Evolutionary conservation across 2,329 filamentous ascomycete species (phyloP).

Genomic region (Alternaria consortialis): DNA sequence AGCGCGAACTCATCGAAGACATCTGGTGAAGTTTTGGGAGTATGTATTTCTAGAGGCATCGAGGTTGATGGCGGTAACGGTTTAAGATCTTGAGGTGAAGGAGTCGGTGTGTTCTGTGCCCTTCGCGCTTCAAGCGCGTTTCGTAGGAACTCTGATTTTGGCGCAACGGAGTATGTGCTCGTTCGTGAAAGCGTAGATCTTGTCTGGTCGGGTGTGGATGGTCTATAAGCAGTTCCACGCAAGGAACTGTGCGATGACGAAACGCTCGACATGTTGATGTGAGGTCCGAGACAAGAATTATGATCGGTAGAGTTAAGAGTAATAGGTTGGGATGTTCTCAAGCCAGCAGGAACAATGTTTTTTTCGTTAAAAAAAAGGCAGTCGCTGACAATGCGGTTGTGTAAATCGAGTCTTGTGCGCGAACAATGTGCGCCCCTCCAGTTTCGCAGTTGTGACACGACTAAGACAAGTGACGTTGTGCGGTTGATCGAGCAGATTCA

Average conservation of each 20-base stretch:
- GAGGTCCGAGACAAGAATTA: constrained; percentile 1
- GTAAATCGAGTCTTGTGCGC: constrained; percentile 6
- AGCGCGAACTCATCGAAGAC: constrained; percentile 40
- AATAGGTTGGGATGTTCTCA: not conserved
- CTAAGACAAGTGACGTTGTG: not conserved
- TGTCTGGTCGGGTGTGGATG: constrained; percentile 28
- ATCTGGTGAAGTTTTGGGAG: constrained; percentile 24
- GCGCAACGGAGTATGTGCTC: constrained; percentile 32
- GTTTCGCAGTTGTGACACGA: not conserved
- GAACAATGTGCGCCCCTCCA: constrained; percentile 10
- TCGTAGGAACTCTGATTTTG: constrained; percentile 47
- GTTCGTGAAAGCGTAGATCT: constrained; percentile 22
- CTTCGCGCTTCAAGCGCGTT: constrained; percentile 44
- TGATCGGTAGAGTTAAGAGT: constrained; percentile 4
- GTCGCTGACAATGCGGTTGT: constrained; percentile 13
- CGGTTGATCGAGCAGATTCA: not conserved
- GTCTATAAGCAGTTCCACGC: constrained; percentile 21
- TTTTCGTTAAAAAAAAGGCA: constrained; percentile 11
- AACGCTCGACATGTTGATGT: constrained; percentile 34
- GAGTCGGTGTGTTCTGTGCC: constrained; percentile 32
- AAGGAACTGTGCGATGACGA: constrained; percentile 31
- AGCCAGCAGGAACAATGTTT: not conserved
- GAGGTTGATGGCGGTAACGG: constrained; percentile 11
- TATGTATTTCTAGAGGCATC: constrained; percentile 12
- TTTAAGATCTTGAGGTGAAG: constrained; percentile 18